Evolutionary conservation across 2,329 filamentous ascomycete species (phyloP), one percentile per base, ranked within the genome.

Genomic region (Plenodomus lindquistii): DNA sequence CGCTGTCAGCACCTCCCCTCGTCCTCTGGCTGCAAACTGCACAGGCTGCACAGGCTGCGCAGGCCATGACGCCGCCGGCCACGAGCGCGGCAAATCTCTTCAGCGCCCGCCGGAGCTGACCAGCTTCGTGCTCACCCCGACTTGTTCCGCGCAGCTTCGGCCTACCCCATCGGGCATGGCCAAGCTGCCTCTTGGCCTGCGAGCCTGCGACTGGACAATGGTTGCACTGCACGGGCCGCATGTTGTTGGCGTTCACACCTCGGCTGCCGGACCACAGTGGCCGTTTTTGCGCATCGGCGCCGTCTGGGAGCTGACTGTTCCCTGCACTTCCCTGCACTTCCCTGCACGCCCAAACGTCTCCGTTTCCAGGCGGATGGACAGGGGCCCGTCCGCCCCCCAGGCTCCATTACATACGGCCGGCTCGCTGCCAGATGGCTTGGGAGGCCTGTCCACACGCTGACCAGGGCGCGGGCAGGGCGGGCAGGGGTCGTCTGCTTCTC

Each of bases 301-400:
- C 48, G 52, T 46, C 31, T 47, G 44, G 44, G 53, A 53, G 27
- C 27, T 13, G 10, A 10, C 22, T 24, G 22, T 60, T 51, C 62
- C 51, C 56, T 60, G 59, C 22, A 24, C 11, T 11, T 11, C 27
- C 27, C 27, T 31, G 27, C 6, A 15, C 6, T 10, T 56, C 46
- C 48, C 52, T 55, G 57, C 54, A 58, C 54, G 62, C 58, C 58
- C 59, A 66, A 68, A 68, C 61, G 65, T 64, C 60, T 65, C 58
- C 46, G 51, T 55, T 48, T 48, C 55, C 61, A 60, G 49, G 52
- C 35, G 16, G 10, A 37, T 9, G 31, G 38, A 43, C 50, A 49
- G 47, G 57, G 36, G 51, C 41, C 44, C 42, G 39, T 37, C 44
- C 34, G 54, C 34, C 39, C 60, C 4, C 27, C 6, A 15, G 6